Evolutionary conservation across 768 basidiomycete genomes (phyloP).

Genomic region (Podaxis carcinomalis): DNA sequence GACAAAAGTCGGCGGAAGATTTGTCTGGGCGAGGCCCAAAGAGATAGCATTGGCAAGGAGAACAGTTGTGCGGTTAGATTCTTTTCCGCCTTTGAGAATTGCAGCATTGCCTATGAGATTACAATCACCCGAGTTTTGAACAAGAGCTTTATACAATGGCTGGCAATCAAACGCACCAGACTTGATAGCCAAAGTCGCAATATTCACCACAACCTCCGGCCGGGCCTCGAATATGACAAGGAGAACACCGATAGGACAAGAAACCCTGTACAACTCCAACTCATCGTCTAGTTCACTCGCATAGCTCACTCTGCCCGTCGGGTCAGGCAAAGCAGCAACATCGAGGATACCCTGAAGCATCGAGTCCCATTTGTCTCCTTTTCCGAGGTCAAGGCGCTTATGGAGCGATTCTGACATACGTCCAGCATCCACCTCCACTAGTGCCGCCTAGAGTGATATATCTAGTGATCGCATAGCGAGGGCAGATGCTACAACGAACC

Average conservation of each 20-base stretch:
- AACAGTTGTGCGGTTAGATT: conserved; percentile 77
- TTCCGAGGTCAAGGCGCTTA: conserved; percentile 78
- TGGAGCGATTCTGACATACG: conserved; percentile 79
- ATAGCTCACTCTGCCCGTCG: conserved; percentile 83
- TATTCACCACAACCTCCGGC: conserved; percentile 97
- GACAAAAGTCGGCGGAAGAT: conserved; percentile 76
- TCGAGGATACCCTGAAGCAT: conserved; percentile 90
- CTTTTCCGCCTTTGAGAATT: conserved; percentile 96
- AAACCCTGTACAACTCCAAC: conserved; percentile 87
- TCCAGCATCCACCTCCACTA: conserved; percentile 74
- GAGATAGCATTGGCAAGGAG: conserved; percentile 80
- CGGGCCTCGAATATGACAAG: conserved; percentile 97
- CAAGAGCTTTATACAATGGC: not conserved
- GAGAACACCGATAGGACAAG: conserved; percentile 94
- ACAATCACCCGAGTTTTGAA: not conserved
- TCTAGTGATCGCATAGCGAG: no score
- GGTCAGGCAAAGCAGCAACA: conserved; percentile 82
- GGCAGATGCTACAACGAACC: conserved; percentile 33
- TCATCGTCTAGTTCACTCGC: conserved; percentile 85
- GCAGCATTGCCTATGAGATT: conserved; percentile 79
- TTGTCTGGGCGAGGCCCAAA: conserved; percentile 65
- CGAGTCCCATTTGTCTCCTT: conserved; percentile 86
- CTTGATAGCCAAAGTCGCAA: conserved; percentile 93
- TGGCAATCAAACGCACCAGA: conserved; percentile 56
- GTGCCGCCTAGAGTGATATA: conserved; percentile 55